Evolutionary conservation across 768 basidiomycete species (phyloP).

Genomic region (Hericium erinaceus): DNA sequence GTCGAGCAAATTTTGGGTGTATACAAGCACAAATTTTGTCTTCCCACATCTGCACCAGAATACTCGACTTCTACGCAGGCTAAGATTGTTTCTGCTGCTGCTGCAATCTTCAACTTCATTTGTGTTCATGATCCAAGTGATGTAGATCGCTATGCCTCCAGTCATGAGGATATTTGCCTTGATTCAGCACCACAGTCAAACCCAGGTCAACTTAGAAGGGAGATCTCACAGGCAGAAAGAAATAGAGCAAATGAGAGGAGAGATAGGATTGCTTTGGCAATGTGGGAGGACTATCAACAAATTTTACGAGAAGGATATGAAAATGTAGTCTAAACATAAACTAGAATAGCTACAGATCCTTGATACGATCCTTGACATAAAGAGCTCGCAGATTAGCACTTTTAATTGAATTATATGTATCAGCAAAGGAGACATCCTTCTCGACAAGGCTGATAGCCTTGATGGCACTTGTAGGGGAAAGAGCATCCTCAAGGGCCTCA

Average conservation of each 20-base stretch:
- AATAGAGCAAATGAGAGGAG: conserved; percentile 7
- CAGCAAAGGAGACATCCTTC: no score
- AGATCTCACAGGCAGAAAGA: conserved; percentile 4
- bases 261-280: conserved; percentile 22
- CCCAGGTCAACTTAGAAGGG: background rate
- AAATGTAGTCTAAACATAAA: no score
- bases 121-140: conserved; percentile 18
- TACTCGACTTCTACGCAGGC: conserved; percentile 21
- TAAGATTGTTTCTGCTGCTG: conserved; percentile 19
- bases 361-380: no score
- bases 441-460: no score
- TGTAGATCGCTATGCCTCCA: background rate
- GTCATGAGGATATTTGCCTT: background rate
- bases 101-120: conserved; percentile 26
- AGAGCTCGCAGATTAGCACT: no score
- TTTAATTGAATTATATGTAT: no score
- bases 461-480: no score
- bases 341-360: no score
- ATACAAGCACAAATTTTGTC: conserved; percentile 10
- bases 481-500: no score
- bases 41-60: conserved; percentile 10
- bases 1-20: conserved; percentile 18
- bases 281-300: conserved; percentile 33
- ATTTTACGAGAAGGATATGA: no score
- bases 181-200: conserved; percentile 1